These are phyloP conservation scores for Eragrostis nindensis DNA, from an alignment of 176 grass and related monocot genomes.

Conservation along the genomic window DNA sequence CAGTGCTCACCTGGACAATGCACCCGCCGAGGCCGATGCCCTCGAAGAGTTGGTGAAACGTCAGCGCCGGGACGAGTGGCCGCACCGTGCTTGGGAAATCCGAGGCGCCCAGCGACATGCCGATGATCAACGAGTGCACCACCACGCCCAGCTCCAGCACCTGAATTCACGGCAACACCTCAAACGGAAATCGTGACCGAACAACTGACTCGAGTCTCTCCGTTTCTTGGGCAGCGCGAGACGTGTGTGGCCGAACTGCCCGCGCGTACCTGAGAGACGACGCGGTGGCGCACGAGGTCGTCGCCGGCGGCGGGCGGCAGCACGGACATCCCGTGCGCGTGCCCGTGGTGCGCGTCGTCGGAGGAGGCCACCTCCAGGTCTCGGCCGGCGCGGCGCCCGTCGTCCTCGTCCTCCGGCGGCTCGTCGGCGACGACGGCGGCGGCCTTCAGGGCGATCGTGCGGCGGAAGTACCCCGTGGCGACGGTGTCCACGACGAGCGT, in stretches of 20 bases:
- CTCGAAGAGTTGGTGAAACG: constrained; percentile 75
- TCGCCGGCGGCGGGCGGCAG: constrained; percentile 10
- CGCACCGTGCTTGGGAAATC: constrained; percentile 60
- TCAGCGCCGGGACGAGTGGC: constrained; percentile 60
- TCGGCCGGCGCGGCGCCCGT: no score
- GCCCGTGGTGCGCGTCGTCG: constrained; percentile 5
- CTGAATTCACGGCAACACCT: constrained; percentile 2
- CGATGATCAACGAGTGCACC: constrained; percentile 74
- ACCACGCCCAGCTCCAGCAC: constrained; percentile 68
- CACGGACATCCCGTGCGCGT: constrained; percentile 40
- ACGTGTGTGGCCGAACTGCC: not conserved
- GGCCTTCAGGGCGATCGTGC: constrained; percentile 26
- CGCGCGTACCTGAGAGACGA: constrained; percentile 54
- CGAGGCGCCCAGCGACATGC: constrained; percentile 57
- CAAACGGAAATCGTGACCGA: not conserved
- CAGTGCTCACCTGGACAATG: constrained; percentile 53
- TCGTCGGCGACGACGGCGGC: constrained; percentile 32
- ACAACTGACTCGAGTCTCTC: not conserved
- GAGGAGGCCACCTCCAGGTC: no score
- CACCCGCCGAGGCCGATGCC: constrained; percentile 64
- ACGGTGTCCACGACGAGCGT: constrained; percentile 66
- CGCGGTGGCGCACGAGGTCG: constrained; percentile 58
- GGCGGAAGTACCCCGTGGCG: constrained; percentile 68
- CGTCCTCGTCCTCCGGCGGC: no score
- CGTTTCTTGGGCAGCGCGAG: not conserved